phyloP scores from a whole-genome alignment of 2,329 filamentous ascomycete species.

The Penicillium sp. region DNA sequence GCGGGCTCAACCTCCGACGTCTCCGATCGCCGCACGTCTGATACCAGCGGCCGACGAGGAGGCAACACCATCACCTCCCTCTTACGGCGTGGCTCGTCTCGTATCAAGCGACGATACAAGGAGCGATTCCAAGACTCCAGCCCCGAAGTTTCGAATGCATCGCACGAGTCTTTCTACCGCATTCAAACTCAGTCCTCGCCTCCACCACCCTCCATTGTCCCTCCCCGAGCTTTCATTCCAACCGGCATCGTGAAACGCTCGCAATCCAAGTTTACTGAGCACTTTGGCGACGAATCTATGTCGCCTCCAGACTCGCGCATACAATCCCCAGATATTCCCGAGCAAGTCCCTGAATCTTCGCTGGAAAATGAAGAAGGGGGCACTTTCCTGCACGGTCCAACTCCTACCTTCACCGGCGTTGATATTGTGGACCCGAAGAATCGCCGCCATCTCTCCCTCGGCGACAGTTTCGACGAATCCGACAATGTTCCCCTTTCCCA shows the following conservation, averaged over 20 bases:
- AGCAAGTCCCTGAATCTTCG: constrained; percentile 27
- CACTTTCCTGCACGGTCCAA: constrained; percentile 28
- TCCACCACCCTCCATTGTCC: constrained; percentile 34
- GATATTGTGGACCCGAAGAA: constrained; percentile 34
- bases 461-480: constrained; percentile 51
- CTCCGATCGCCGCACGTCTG: constrained; percentile 58
- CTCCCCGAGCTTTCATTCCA: constrained; percentile 47
- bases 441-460: constrained; percentile 40
- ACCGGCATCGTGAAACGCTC: constrained; percentile 72
- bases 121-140: constrained; percentile 55
- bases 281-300: constrained; percentile 80
- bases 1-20: constrained; percentile 55
- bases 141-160: constrained; percentile 89
- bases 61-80: constrained; percentile 68
- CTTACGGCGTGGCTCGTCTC: constrained; percentile 66
- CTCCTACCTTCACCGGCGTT: constrained; percentile 23
- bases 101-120: constrained; percentile 58
- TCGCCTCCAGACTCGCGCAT: constrained; percentile 83
- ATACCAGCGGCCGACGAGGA: constrained; percentile 50
- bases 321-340: constrained; percentile 70
- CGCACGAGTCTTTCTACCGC: constrained; percentile 77
- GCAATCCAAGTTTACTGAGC: constrained; percentile 88
- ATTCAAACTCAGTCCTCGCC: constrained; percentile 55
- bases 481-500: constrained; percentile 64
- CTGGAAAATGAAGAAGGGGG: constrained; percentile 22